These are phyloP conservation scores for Suhomyces chickasaworum DNA, from an alignment of 1,139 yeast species.

Conservation along the genomic window DNA sequence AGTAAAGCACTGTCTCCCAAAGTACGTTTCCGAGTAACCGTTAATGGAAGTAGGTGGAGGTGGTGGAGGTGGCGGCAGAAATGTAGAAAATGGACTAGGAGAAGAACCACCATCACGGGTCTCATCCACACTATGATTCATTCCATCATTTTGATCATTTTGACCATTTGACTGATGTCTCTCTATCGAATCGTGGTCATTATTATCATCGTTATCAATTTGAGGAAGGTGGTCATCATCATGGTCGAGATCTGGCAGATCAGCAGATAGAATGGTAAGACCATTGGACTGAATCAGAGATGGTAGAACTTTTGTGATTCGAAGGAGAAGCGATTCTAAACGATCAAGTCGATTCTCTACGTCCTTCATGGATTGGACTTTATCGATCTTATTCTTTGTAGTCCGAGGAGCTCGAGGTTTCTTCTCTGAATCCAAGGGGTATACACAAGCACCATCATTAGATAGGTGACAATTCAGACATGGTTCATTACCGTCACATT, in stretches of 20 bases:
- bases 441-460: slow-evolving; percentile 29
- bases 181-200: not conserved
- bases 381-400: slow-evolving; percentile 9
- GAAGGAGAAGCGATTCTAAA: slow-evolving; percentile 19
- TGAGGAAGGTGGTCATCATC: not conserved
- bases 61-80: not conserved
- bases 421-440: slow-evolving; percentile 28
- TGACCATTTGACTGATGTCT: not conserved
- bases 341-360: slow-evolving; percentile 27
- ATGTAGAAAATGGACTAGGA: not conserved
- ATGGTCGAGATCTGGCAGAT: not conserved
- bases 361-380: slow-evolving; percentile 18
- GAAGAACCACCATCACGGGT: not conserved
- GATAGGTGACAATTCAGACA: slow-evolving; percentile 25
- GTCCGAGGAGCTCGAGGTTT: slow-evolving; percentile 5
- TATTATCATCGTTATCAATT: not conserved
- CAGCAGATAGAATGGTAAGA: not conserved
- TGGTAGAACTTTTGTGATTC: not conserved
- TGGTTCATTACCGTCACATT: slow-evolving; percentile 28
- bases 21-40: slow-evolving; percentile 2
- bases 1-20: slow-evolving; percentile 6
- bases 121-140: not conserved
- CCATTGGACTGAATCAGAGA: not conserved
- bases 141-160: not conserved
- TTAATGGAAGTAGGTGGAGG: not conserved